Evolutionary conservation across 495 filamentous ascomycete genomes (phyloP).

Genomic region (Neurospora sp.): DNA sequence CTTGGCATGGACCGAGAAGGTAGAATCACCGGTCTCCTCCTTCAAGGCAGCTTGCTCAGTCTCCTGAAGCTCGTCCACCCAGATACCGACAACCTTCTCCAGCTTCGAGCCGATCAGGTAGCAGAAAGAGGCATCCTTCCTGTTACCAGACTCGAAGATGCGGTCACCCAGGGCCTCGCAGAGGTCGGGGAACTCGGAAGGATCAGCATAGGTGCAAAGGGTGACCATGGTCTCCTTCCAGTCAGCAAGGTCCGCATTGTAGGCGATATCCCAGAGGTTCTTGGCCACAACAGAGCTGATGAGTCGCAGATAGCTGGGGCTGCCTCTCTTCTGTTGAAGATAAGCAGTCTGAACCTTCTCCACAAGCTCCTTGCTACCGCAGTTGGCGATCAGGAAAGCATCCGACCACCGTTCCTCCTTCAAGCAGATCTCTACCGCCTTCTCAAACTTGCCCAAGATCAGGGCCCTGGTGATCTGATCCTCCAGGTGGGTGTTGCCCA

Average conservation of each 20-base stretch:
- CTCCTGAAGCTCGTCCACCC: slow-evolving; percentile 81
- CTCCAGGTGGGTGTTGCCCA: slow-evolving; percentile 71
- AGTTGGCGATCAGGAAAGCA: slow-evolving; percentile 97
- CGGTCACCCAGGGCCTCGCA: slow-evolving; percentile 93
- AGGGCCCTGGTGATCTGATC: slow-evolving; percentile 78
- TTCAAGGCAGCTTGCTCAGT: slow-evolving; percentile 65
- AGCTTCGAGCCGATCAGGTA: slow-evolving; percentile 91
- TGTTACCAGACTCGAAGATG: slow-evolving; percentile 61
- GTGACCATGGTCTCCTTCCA: slow-evolving; percentile 98
- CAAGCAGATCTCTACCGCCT: slow-evolving; percentile 77
- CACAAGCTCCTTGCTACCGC: slow-evolving; percentile 85
- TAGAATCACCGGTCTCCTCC: slow-evolving; percentile 56
- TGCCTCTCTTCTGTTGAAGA: slow-evolving; percentile 68
- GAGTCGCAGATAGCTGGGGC: slow-evolving; percentile 85
- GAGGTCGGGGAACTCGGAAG: slow-evolving; percentile 87
- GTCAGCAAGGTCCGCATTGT: slow-evolving; percentile 83
- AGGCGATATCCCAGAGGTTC: slow-evolving; percentile 96
- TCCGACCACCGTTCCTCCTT: slow-evolving; percentile 85
- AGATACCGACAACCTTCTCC: slow-evolving; percentile 91
- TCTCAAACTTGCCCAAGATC: slow-evolving; percentile 83
- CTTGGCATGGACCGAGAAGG: slow-evolving; percentile 84
- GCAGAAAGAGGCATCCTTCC: slow-evolving; percentile 91
- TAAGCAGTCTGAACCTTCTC: slow-evolving; percentile 91
- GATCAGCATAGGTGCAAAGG: slow-evolving; percentile 87
- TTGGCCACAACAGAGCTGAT: slow-evolving; percentile 88